Base-by-base conservation (phyloP, 768 basidiomycete species). In the Galerina marginata region DNA sequence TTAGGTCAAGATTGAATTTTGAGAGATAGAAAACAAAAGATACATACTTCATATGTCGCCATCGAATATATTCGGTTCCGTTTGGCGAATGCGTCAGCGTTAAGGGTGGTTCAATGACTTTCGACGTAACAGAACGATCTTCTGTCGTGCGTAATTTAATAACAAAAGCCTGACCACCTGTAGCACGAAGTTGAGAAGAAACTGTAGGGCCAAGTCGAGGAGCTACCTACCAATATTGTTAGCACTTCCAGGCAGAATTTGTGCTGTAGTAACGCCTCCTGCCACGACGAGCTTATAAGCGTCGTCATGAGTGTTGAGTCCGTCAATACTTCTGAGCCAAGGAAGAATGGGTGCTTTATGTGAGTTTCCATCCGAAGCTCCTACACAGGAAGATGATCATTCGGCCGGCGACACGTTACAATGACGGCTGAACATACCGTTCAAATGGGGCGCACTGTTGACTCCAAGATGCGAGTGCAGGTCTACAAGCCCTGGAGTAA, bases 41-140 rank as follows among this genome's bases (percentile, higher is more conserved):
- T 43, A 70, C 77, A 11, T 62, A 86, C 85, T 93, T 93, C 84
- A 93, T 90, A 64, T 93, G 90, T 59, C 91, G 76, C 88, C 89
- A 89, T 40, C 81, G 78, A 15, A 81, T 67, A 1, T 75, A 75
- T 20, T 72, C 71, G 9, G 72, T 65, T 5, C 72, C 69, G 14
- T 73, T 69, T 0, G 79, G 64, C 52, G 73, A 64, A 65, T 84
- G 76, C 54, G 88, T 67, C 2, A 77, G 63, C 0, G 80, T 75
- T 61, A 81, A 85, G 0, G 93, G 92, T 0, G 91, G 87, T 52
- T 95, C 93, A 14, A 95, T 77, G 3, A 92, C 78, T 77, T 88
- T 83, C 0, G 88, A 84, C 14, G 83, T 83, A 0, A 88, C 81
- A 0, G 89, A 88, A n/a, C 86, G 81, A 67, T 91, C 91, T 0